Evolutionary conservation across 2,329 filamentous ascomycete genomes (phyloP), one percentile per base, ranked within the genome.

Genomic region (Penicillium sp.): DNA sequence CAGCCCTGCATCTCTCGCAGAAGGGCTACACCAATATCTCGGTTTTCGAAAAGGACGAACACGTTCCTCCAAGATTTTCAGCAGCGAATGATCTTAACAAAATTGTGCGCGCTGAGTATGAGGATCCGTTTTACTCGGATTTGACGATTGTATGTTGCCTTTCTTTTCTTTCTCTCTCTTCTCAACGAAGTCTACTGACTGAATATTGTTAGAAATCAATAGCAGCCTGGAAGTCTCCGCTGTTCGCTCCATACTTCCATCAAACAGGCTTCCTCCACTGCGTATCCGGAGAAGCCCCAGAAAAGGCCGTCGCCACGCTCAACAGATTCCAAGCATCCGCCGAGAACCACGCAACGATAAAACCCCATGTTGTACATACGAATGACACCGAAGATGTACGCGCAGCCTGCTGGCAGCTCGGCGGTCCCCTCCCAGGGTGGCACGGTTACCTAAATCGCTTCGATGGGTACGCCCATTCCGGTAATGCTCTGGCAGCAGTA

Each of bases 1-100:
- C 81, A 1, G 83, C 82, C 8, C 71, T 80, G 21, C 81, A 83
- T 54, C 76, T 85, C 3, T 69, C 74, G n/a, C 69, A 74, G 7
- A 70, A 76, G 0, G 82, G 82, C 0, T 83, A 81, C 63, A 79
- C 69, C 0, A 72, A 83, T 59, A 77, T 85, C 52, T 82, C 81
- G 4, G 79, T 85, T 7, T 77, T 83, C 15, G 83, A 86, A 57
- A 72, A 72, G 57, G 77, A 77, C 45, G 70, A 74, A 9, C 72
- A 76, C 9, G 79, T 83, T 3, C 85, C 85, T 0, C 82, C 83
- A 1, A 73, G 75, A 5, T 81, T 73, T 67, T 87, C 86, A 0
- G 86, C 85, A 0, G 85, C 81, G 21, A 85, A 86, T 62, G 85
- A 88, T 64, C 69, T 88, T 29, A 88, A 88, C 70, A 88, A 88